A percentile compares a stretch with the other conserved stretches of the same genome.
Conservation (phyloP, 768 basidiomycete genomes). For the Boletus rufocinnamomeus region DNA sequence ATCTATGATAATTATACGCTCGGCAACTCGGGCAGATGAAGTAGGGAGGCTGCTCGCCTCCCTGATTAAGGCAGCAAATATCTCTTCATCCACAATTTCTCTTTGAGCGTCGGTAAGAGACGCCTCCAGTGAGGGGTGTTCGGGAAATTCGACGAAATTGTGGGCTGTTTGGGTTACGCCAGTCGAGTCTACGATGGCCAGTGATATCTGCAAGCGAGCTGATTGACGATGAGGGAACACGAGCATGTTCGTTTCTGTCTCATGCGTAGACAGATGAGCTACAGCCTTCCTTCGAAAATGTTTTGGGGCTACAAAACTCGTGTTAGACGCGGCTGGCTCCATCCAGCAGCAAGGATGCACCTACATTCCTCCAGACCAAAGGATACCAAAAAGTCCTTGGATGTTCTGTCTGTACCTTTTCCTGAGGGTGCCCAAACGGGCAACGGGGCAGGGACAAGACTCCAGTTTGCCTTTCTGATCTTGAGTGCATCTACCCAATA, state of each 20-base stretch:
- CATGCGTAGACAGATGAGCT: slow-evolving; percentile 61
- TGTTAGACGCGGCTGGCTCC: slow-evolving; percentile 2
- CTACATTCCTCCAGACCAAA: slow-evolving; percentile 82
- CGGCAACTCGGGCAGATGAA: slow-evolving; percentile 75
- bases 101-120: slow-evolving; percentile 61
- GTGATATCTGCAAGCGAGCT: slow-evolving; percentile 61
- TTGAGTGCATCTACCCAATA: slow-evolving; percentile 85
- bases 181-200: slow-evolving; percentile 39
- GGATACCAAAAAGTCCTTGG: slow-evolving; percentile 78
- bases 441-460: slow-evolving; percentile 75
- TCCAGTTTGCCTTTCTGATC: slow-evolving; percentile 77
- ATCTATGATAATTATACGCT: slow-evolving; percentile 74
- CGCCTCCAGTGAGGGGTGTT: slow-evolving; percentile 46
- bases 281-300: slow-evolving; percentile 67
- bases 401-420: slow-evolving; percentile 77
- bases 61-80: slow-evolving; percentile 69
- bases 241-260: slow-evolving; percentile 44
- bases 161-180: slow-evolving; percentile 38
- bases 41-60: slow-evolving; percentile 79
- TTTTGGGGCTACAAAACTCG: slow-evolving; percentile 52
- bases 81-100: slow-evolving; percentile 79
- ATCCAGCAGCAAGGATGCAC: slow-evolving; percentile 29
- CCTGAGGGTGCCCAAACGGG: slow-evolving; percentile 68
- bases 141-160: slow-evolving; percentile 38
- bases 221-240: slow-evolving; percentile 66